Conservation (phyloP, 208 protist species). For the Leishmania tropica region DNA sequence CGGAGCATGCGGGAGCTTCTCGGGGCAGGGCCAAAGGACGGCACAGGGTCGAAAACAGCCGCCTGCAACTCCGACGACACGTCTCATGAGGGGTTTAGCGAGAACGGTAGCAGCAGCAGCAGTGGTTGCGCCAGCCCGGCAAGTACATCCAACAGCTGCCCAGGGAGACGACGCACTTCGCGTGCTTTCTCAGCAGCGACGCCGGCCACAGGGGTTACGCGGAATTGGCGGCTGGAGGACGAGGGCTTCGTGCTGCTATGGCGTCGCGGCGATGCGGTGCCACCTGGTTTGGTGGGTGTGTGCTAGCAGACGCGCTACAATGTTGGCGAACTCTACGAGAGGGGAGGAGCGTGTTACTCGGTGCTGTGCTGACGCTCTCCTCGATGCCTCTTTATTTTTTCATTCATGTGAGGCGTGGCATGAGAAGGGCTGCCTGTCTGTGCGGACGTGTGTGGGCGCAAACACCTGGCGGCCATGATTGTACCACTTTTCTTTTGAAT, state of each 20-base stretch:
- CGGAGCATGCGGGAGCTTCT: constrained; percentile 47
- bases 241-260: constrained; percentile 74
- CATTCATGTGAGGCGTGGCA: background rate
- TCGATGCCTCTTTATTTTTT: background rate
- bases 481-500: background rate
- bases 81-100: constrained; percentile 1
- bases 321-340: background rate
- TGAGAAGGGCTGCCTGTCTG: background rate
- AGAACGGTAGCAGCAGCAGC: constrained; percentile 3
- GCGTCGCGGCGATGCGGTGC: constrained; percentile 61
- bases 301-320: background rate
- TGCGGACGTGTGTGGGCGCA: background rate
- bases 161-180: background rate
- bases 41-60: background rate
- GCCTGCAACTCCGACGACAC: constrained; percentile 2
- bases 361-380: constrained; percentile 10
- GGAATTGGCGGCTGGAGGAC: constrained; percentile 55
- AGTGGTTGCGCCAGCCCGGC: background rate
- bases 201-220: constrained; percentile 5
- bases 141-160: background rate
- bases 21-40: constrained; percentile 22
- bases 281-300: constrained; percentile 37
- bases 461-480: background rate
- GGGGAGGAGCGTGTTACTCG: background rate
- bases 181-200: background rate